These are phyloP conservation scores for Dendryphion nanum DNA, from an alignment of 2,329 filamentous ascomycete genomes.

Conservation along the genomic window DNA sequence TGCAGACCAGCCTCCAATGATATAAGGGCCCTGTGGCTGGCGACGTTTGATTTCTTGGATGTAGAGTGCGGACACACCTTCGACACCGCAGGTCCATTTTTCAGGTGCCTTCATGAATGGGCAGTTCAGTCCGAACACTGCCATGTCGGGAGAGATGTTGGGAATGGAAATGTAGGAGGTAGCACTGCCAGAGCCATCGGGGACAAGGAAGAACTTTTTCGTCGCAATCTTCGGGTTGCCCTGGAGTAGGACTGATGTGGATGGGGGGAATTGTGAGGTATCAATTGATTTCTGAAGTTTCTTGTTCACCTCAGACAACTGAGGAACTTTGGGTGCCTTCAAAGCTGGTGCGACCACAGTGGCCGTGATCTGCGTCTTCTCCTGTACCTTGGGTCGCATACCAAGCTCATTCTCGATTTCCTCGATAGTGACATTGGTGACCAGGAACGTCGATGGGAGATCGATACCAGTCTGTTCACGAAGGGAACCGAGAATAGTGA, in stretches of 20 bases:
- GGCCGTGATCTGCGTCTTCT: conserved; percentile 28
- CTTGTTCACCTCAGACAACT: conserved; percentile 51
- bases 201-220: conserved; percentile 54
- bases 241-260: conserved; percentile 57
- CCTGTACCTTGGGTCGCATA: conserved; percentile 47
- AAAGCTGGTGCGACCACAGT: conserved; percentile 6
- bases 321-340: conserved; percentile 30
- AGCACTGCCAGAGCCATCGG: conserved; percentile 58
- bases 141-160: conserved; percentile 52
- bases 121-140: conserved; percentile 61
- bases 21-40: conserved; percentile 62
- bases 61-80: conserved; percentile 64
- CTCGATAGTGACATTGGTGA: conserved; percentile 61
- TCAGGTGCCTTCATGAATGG: conserved; percentile 70
- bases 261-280: conserved; percentile 46
- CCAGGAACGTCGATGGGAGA: conserved; percentile 55
- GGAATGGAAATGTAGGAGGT: conserved; percentile 66
- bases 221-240: conserved; percentile 57
- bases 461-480: conserved; percentile 52
- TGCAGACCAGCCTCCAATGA: conserved; percentile 56
- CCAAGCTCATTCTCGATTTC: conserved; percentile 66
- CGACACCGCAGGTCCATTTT: conserved; percentile 64
- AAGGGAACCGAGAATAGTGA: conserved; percentile 52
- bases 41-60: conserved; percentile 69
- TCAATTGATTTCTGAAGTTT: conserved; percentile 42